Conservation (phyloP, 768 basidiomycete genomes). For the Pilatotrama ljubarskyi region DNA sequence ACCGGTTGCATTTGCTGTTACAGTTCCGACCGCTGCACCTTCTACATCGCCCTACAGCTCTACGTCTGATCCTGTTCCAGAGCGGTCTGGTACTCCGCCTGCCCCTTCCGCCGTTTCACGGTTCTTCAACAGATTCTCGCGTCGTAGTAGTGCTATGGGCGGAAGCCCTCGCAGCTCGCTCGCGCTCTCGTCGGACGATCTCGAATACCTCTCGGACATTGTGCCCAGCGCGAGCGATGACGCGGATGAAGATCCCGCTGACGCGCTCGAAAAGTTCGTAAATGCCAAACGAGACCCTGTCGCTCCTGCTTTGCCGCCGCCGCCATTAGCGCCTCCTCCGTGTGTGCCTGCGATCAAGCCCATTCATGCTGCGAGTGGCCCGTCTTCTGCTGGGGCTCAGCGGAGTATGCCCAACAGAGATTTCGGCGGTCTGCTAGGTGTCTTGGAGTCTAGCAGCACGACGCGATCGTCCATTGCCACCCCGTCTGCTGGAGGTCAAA, state of each 20-base stretch:
- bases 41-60: slow-evolving; percentile 20
- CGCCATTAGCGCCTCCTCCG: slow-evolving; percentile 16
- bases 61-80: slow-evolving; percentile 23
- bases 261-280: slow-evolving; percentile 40
- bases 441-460: background rate
- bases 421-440: slow-evolving; percentile 24
- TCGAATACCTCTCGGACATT: slow-evolving; percentile 75
- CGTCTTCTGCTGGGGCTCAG: background rate
- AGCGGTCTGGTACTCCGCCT: slow-evolving; percentile 20
- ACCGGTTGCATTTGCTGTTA: background rate
- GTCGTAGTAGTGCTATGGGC: slow-evolving; percentile 45
- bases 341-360: background rate
- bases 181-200: slow-evolving; percentile 75
- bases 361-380: background rate
- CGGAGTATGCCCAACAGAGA: slow-evolving; percentile 4
- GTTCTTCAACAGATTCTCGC: slow-evolving; percentile 73
- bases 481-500: background rate
- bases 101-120: slow-evolving; percentile 73
- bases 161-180: slow-evolving; percentile 52
- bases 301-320: slow-evolving; percentile 29
- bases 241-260: slow-evolving; percentile 35
- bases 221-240: slow-evolving; percentile 56
- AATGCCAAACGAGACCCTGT: slow-evolving; percentile 40
- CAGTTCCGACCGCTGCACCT: background rate
- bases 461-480: background rate